phyloP scores from a whole-genome alignment of 2,329 filamentous ascomycete species.

The Cucurbitaria berberidis region DNA sequence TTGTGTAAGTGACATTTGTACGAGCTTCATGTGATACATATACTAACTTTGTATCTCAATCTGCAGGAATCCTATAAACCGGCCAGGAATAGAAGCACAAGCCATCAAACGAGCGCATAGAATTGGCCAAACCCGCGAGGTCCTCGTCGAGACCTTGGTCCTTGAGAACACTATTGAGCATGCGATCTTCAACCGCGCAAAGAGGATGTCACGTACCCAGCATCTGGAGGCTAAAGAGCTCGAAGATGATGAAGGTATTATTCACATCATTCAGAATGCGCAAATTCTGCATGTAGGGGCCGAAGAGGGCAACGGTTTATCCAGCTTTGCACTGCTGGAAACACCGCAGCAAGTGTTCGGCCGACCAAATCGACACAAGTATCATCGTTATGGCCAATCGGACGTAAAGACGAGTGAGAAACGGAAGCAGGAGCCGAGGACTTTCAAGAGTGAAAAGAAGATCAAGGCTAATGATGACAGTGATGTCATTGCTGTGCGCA shows the following conservation, averaged over 20 bases:
- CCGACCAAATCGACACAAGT: slow-evolving; percentile 37
- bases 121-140: slow-evolving; percentile 79
- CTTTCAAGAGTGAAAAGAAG: slow-evolving; percentile 2
- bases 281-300: slow-evolving; percentile 53
- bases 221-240: slow-evolving; percentile 62
- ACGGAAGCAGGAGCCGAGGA: slow-evolving; percentile 26
- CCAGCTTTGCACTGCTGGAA: slow-evolving; percentile 52
- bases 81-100: slow-evolving; percentile 83
- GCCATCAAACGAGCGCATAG: slow-evolving; percentile 89
- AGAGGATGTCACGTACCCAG: slow-evolving; percentile 72
- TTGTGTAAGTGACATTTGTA: too few species aligned
- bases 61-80: slow-evolving; percentile 84
- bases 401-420: slow-evolving; percentile 24
- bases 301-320: slow-evolving; percentile 35
- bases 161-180: slow-evolving; percentile 83
- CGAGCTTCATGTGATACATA: too few species aligned
- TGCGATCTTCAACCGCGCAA: slow-evolving; percentile 74
- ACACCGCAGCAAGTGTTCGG: slow-evolving; percentile 56
- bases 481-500: background rate
- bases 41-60: too few species aligned
- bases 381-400: slow-evolving; percentile 30
- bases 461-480: background rate
- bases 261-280: slow-evolving; percentile 64
- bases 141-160: slow-evolving; percentile 86
- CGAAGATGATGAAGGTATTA: slow-evolving; percentile 65